Evolutionary conservation across 2,329 filamentous ascomycete genomes (phyloP), one percentile per base, ranked within the genome.

Genomic region (Dactylellina leptospora): DNA sequence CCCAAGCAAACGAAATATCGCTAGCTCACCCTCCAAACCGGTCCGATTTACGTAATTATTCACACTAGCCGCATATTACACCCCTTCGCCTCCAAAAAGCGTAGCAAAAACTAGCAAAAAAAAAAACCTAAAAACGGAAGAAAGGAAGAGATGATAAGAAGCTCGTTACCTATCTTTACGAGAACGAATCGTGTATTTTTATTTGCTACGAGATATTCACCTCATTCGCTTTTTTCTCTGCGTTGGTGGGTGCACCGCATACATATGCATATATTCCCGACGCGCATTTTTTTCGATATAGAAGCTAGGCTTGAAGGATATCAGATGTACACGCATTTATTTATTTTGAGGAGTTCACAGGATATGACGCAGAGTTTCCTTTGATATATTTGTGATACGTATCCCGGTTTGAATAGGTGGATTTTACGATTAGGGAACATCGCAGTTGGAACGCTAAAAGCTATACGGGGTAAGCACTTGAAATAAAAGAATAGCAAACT

Each of bases 141-240:
- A 20, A 22, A 10, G 25, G 20, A 28, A 18, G n/a, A n/a, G n/a
- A 33, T 6, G 51, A 66, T 56, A 66, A 58, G 61, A 23, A 28
- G 28, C 11, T 25, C 18, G 18, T 23, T 25, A 18, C n/a, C 53
- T 66, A 66, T 66, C 61, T 66, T 66, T 66, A 66, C 61, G 61
- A 58, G 61, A 66, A 58, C 36, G 51, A 66, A 44, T 66, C 33
- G 61, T 66, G 61, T 66, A 66, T 66, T 66, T 66, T 66, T 66
- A 66, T 66, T 58, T 58, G 51, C 42, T 66, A 66, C 42, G 33
- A 58, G 25, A 22, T 44, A 51, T 58, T 66, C 38, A 51, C 51
- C n/a, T n/a, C n/a, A n/a, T n/a, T n/a, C n/a, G n/a, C 51, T 55
- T 27, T 42, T 55, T 40, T 36, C 47, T 20, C 8, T 30, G 45